phyloP scores from a whole-genome alignment of 768 basidiomycete species.

The Rhizopogon salebrosus region DNA sequence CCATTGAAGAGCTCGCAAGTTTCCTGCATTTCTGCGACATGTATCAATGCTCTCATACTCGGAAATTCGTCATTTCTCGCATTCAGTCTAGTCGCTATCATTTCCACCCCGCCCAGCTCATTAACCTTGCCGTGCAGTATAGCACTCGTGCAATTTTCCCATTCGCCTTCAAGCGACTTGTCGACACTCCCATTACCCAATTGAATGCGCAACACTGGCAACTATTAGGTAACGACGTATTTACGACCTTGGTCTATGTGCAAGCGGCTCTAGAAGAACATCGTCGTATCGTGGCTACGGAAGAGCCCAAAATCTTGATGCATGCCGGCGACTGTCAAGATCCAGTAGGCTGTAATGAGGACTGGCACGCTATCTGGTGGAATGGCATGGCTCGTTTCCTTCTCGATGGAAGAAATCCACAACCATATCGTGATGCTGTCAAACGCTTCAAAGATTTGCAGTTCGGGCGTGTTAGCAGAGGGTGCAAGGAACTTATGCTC shows the following conservation, averaged over 20 bases:
- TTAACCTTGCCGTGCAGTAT: slow-evolving; percentile 1
- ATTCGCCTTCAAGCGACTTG: background rate
- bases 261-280: slow-evolving; percentile 2
- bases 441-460: slow-evolving; percentile 6
- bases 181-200: background rate
- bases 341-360: background rate
- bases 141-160: background rate
- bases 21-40: background rate
- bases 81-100: background rate
- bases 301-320: background rate
- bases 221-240: background rate
- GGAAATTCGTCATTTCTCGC: background rate
- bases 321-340: slow-evolving; percentile 4
- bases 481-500: too few relatives aligned
- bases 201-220: background rate
- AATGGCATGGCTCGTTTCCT: too few relatives aligned
- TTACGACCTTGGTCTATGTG: background rate
- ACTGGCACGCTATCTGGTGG: too few relatives aligned
- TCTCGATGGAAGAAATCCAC: too few relatives aligned
- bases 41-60: background rate
- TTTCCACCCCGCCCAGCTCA: background rate
- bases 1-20: background rate
- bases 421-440: slow-evolving; percentile 6
- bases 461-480: too few relatives aligned
- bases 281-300: slow-evolving; percentile 2